phyloP scores from a whole-genome alignment of 148 eudicot genomes.

The Rhododendron ferrugineum region DNA sequence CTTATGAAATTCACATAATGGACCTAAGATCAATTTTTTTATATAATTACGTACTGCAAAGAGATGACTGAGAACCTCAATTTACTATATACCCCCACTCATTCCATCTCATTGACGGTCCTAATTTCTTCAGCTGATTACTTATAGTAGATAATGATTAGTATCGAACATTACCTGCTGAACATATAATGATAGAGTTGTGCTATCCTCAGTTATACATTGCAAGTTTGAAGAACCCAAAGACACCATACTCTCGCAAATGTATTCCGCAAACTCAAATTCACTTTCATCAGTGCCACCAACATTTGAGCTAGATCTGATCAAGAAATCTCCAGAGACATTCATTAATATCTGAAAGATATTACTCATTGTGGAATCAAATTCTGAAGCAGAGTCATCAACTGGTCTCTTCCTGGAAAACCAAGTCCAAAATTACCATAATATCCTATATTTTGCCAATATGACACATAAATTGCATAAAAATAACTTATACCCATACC shows the following conservation, averaged over 20 bases:
- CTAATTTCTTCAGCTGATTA: neutral
- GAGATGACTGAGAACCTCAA: neutral
- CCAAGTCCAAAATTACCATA: constrained; percentile 13
- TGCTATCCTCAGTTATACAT: constrained; percentile 53
- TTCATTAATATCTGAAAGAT: constrained; percentile 74
- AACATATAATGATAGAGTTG: constrained; percentile 54
- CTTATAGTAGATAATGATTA: neutral
- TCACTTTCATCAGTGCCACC: constrained; percentile 53
- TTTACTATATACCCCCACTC: neutral
- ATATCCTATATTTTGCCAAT: neutral
- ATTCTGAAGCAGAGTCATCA: constrained; percentile 65
- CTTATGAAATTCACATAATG: too few species aligned
- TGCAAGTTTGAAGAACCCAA: constrained; percentile 81
- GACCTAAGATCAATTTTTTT: too few species aligned
- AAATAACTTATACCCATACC: constrained; percentile 41
- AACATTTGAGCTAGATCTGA: constrained; percentile 46
- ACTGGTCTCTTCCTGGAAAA: constrained; percentile 79
- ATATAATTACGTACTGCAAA: neutral
- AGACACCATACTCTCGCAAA: constrained; percentile 91
- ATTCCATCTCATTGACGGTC: neutral
- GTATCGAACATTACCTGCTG: constrained; percentile 52
- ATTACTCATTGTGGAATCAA: constrained; percentile 72
- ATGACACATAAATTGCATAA: neutral
- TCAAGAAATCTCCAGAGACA: constrained; percentile 69
- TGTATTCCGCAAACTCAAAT: constrained; percentile 72